A percentile compares a stretch with the other conserved stretches of the same genome.
These are phyloP conservation scores for Penicillium silybi DNA, from an alignment of 495 filamentous ascomycete genomes.

Conservation along the genomic window DNA sequence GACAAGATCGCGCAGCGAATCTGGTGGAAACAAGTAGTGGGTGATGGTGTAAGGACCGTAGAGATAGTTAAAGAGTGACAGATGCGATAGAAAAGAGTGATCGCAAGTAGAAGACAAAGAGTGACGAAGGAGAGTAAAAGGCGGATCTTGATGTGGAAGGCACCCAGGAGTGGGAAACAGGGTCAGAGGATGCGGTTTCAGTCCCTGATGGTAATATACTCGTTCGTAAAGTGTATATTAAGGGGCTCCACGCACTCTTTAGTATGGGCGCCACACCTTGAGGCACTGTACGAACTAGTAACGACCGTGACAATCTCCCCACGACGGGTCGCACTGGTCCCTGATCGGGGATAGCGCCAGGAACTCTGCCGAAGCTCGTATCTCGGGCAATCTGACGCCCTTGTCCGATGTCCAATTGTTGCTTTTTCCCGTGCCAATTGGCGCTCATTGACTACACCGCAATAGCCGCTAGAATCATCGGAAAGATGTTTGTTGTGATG, in stretches of 20 bases:
- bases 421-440: background rate
- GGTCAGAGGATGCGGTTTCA: slow-evolving; percentile 9
- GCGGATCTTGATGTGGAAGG: slow-evolving; percentile 7
- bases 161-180: slow-evolving; percentile 13
- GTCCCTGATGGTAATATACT: slow-evolving; percentile 8
- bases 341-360: slow-evolving; percentile 19
- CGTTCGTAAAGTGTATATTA: background rate
- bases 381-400: background rate
- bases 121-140: slow-evolving; percentile 23
- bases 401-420: background rate
- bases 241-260: background rate
- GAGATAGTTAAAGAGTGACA: slow-evolving; percentile 23
- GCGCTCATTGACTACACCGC: background rate
- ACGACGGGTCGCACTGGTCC: background rate
- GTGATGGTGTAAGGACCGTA: slow-evolving; percentile 17
- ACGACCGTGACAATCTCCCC: background rate
- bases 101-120: slow-evolving; percentile 20
- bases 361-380: slow-evolving; percentile 6
- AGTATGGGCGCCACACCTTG: background rate
- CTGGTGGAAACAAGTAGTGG: background rate
- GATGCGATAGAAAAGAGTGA: slow-evolving; percentile 16
- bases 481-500: background rate
- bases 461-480: no score
- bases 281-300: background rate
- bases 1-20: slow-evolving; percentile 27